Base-by-base conservation (phyloP, 805 yeast species). In the Saccharomycopsis fibuligera region DNA sequence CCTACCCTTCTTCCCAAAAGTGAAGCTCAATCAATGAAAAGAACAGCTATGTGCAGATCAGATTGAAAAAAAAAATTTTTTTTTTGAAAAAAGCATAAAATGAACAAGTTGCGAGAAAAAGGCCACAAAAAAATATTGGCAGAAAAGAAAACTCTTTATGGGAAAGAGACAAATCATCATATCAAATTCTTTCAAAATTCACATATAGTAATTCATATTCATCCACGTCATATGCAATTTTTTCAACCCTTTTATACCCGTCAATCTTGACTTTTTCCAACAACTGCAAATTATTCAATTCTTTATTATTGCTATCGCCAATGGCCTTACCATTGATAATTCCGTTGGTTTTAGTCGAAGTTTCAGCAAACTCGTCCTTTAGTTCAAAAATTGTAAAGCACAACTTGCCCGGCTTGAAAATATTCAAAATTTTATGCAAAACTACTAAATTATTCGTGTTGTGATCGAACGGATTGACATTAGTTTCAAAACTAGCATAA, bases 401-500 rank as follows among this genome's bases (percentile, higher is more conserved):
- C 60, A 91, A 88, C 60, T 79, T 81, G 19, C 79, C 78, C 2
- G 98, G 98, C 48, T 72, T 71, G 64, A 91, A 83, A 25, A 84
- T 73, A 3, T 66, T 59, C 55, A 89, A 69, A 2, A 89, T 83
- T 35, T 75, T 76, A 37, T 66, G 56, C 53, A 86, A 64, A 8
- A 87, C 79, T n/a, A 73, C 74, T 29, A 73, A 61, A 57, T 82
- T 76, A 54, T 71, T 66, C 35, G 69, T 68, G 12, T 62, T 57
- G 27, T 63, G 53, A 40, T 65, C 54, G 43, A 55, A 57, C 9
- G 76, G 68, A 5, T 84, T 82, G 36, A 81, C 86, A 63, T 87
- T 91, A 19, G 96, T 81, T 63, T 93, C 98, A 64, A 93, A 93
- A 8, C 96, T 86, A 3, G 98, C 98, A 65, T 91, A 91, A 4